Base-by-base conservation (phyloP, 2,329 filamentous ascomycete genomes). In the Atkinsonella hypoxylon region DNA sequence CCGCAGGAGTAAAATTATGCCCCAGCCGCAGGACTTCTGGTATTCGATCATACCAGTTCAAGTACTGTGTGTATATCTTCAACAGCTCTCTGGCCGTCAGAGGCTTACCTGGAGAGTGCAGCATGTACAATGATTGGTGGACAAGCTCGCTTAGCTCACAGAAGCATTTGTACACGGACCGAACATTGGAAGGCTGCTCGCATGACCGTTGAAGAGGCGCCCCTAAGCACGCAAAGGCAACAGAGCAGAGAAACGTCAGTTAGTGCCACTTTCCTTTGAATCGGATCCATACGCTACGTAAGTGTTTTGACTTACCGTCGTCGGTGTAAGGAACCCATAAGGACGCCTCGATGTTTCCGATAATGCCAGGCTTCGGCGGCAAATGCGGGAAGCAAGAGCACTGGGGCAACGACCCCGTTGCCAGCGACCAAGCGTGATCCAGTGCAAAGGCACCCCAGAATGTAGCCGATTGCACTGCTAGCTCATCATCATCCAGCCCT, bases 71-170 rank as follows among this genome's bases (percentile, higher is more conserved):
- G 56, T 89, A 87, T 26, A 79, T 78, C 45, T 71, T 74, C 9
- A 87, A 69, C 2, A 89, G 68, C 39, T 79, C 77, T 39, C 76
- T 74, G 55, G 81, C 81, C 0, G 79, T 85, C 43, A 88, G 71
- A 5, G 78, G 78, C 50, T 77, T 75, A 13, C 78, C 80, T 0
- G 85, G 85, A 4, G 84, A 82, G 60, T 87, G 85, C n/a, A 88
- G 75, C 39, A 85, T 76, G 60, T 83, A 84, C 18, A 87, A 71
- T 31, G 82, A 83, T 57, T 85, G 77, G 61, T 87, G 85, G 1
- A 87, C 80, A 1, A 89, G 76, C 64, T 88, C 83, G 54, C 82
- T 87, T 47, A 89, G 73, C 59, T 83, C 80, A 59, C 82, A 85
- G 57, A 87, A 83, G 56, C 82, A 79, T 63, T 79, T 81, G 61